Conservation (phyloP, 768 basidiomycete genomes). For the Boletus coccyginus region DNA sequence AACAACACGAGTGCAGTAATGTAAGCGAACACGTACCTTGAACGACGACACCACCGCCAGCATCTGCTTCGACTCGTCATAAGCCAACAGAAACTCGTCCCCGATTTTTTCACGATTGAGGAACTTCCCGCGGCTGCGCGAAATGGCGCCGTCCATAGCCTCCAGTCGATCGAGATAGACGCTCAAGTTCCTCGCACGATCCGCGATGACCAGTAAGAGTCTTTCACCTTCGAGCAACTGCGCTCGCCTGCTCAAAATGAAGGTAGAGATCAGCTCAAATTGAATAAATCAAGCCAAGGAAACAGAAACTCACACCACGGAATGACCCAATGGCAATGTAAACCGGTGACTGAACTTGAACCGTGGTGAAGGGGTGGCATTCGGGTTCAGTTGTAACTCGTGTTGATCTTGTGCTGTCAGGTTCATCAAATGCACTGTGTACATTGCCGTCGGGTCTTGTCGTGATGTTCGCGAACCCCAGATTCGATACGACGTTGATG, state of each 20-base stretch:
- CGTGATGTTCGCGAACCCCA: slow-evolving; percentile 5
- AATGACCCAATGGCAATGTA: slow-evolving; percentile 11
- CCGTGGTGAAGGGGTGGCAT: too few species aligned
- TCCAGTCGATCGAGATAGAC: slow-evolving; percentile 39
- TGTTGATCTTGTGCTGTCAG: slow-evolving; percentile 29
- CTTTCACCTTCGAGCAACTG: slow-evolving; percentile 43
- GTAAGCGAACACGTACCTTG: slow-evolving; percentile 31
- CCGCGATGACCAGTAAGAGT: slow-evolving; percentile 41
- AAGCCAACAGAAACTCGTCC: slow-evolving; percentile 41
- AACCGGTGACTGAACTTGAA: too few species aligned
- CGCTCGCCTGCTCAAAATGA: slow-evolving; percentile 24
- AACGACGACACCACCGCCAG: slow-evolving; percentile 44
- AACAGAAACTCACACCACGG: slow-evolving; percentile 12
- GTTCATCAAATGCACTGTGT: slow-evolving; percentile 28
- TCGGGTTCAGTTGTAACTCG: slow-evolving; percentile 1
- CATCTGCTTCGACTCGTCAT: slow-evolving; percentile 50
- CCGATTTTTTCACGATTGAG: slow-evolving; percentile 49
- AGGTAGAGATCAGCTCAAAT: neutral
- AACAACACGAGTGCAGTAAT: accelerated
- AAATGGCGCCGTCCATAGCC: slow-evolving; percentile 33
- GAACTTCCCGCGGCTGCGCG: slow-evolving; percentile 23
- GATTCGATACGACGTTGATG: neutral
- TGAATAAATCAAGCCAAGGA: neutral
- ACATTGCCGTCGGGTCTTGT: slow-evolving; percentile 14
- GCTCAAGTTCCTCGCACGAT: slow-evolving; percentile 31